Percentiles rank a stretch among this genome's conserved stretches.
Evolutionary conservation across 805 yeast species (phyloP).

Genomic region (Candida vaughaniae): DNA sequence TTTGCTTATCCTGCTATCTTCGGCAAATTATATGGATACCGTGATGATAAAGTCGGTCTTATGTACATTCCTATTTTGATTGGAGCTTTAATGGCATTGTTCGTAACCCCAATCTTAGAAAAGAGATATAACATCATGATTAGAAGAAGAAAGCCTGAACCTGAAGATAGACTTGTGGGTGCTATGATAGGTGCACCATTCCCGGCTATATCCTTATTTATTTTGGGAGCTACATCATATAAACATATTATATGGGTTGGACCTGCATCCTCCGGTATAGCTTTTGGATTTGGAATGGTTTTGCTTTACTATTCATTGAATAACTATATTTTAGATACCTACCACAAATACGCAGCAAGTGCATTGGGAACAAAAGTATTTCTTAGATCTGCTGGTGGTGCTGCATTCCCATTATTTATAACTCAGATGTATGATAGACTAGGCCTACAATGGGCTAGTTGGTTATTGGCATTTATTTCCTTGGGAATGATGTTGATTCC

Average conservation of each 20-base stretch:
- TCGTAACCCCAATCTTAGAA: slow-evolving; percentile 76
- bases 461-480: slow-evolving; percentile 73
- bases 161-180: slow-evolving; percentile 78
- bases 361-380: slow-evolving; percentile 83
- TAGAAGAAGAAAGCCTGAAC: slow-evolving; percentile 59
- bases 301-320: slow-evolving; percentile 58
- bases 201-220: slow-evolving; percentile 77
- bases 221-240: slow-evolving; percentile 75
- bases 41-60: slow-evolving; percentile 77
- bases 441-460: slow-evolving; percentile 80
- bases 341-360: slow-evolving; percentile 68
- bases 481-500: slow-evolving; percentile 76
- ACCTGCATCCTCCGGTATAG: slow-evolving; percentile 58
- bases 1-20: slow-evolving; percentile 94
- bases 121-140: slow-evolving; percentile 52
- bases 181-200: slow-evolving; percentile 83
- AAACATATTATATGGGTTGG: slow-evolving; percentile 67
- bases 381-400: slow-evolving; percentile 80
- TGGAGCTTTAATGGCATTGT: slow-evolving; percentile 75
- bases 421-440: slow-evolving; percentile 74
- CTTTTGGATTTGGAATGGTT: slow-evolving; percentile 63
- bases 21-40: slow-evolving; percentile 68
- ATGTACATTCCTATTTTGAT: slow-evolving; percentile 89
- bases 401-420: slow-evolving; percentile 81
- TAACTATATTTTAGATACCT: slow-evolving; percentile 88